Percentiles rank a stretch among this genome's conserved stretches.
Conservation (phyloP, 768 basidiomycete species). For the Hysterangium stoloniferum region DNA sequence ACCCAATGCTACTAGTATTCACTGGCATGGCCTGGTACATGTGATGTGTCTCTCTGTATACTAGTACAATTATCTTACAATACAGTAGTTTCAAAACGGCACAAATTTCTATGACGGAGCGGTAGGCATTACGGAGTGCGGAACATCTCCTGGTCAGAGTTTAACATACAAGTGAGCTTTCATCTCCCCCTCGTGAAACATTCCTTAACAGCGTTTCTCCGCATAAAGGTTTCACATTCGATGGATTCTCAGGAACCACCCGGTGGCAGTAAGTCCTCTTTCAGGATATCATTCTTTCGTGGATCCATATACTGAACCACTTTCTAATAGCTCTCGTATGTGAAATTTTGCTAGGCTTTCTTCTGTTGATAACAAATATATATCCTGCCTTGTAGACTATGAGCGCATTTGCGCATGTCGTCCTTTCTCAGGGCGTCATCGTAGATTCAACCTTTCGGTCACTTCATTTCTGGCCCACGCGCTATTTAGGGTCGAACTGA, state of each 20-base stretch:
- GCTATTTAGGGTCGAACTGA: too few relatives aligned
- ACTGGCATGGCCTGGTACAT: slow-evolving; percentile 27
- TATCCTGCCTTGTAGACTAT: too few relatives aligned
- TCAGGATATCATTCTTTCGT: too few relatives aligned
- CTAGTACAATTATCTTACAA: too few relatives aligned
- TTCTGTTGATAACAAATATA: too few relatives aligned
- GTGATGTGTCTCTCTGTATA: slow-evolving; percentile 2
- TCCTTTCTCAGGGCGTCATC: too few relatives aligned
- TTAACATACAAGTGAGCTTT: slow-evolving; percentile 29
- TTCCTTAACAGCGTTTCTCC: slow-evolving; percentile 11
- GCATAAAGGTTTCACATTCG: slow-evolving; percentile 36
- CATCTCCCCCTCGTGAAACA: slow-evolving; percentile 7
- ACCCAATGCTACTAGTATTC: slow-evolving; percentile 28
- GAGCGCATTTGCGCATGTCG: too few relatives aligned
- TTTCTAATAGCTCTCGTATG: too few relatives aligned
- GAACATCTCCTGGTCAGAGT: slow-evolving; percentile 42
- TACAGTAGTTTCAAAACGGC: slow-evolving; percentile 30
- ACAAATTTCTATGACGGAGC: slow-evolving; percentile 46
- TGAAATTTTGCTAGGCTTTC: too few relatives aligned
- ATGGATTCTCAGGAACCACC: slow-evolving; percentile 36
- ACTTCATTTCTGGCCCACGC: too few relatives aligned
- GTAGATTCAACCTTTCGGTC: too few relatives aligned
- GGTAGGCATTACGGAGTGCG: slow-evolving; percentile 40
- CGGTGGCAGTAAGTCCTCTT: slow-evolving; percentile 45
- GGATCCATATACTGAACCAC: too few relatives aligned